phyloP scores from a whole-genome alignment of 306 rosid genomes.

The barrel medic (Medicago truncatula) region MtrunA17r5.0-ANR NC_053048.1:55338501-55339000 shows the following conservation, averaged over 20 bases:
- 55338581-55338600: not conserved
- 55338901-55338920: too few species aligned
- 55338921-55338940: too few species aligned
- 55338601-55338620: not conserved
- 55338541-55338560: not conserved
- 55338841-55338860: too few species aligned
- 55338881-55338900: too few species aligned
- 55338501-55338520: conserved; percentile 50
- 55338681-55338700: conserved; percentile 7
- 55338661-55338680: conserved; percentile 32
- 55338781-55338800: too few species aligned
- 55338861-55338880: too few species aligned
- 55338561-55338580: conserved; percentile 26
- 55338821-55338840: too few species aligned
- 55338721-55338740: not conserved
- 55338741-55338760: conserved; percentile 15
- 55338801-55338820: too few species aligned
- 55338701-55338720: conserved; percentile 19
- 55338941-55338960: too few species aligned
- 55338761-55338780: not conserved
- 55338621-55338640: conserved; percentile 5
- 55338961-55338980: too few species aligned
- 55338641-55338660: not conserved
- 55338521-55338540: not conserved
- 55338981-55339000: too few species aligned